Conservation (phyloP, 805 yeast genomes). For the Ogataea zsoltii region DNA sequence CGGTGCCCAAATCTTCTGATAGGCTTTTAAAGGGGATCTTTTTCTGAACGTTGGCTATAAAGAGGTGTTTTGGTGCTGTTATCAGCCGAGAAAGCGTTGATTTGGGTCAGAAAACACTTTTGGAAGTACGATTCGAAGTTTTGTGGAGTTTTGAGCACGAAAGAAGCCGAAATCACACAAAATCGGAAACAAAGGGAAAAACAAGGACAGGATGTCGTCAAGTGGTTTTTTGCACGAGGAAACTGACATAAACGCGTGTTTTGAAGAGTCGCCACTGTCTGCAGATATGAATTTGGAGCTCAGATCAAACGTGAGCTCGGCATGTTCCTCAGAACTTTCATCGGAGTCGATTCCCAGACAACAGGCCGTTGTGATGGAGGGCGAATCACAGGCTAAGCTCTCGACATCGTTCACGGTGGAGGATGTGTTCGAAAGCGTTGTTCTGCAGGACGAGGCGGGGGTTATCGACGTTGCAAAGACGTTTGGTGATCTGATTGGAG, state of each 20-base stretch:
- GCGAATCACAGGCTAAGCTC: not conserved
- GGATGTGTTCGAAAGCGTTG: constrained; percentile 10
- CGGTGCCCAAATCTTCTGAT: constrained; percentile 4
- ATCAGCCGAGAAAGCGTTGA: not conserved
- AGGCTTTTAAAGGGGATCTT: constrained; percentile 1
- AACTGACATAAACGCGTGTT: constrained; percentile 5
- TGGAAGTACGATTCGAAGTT: not conserved
- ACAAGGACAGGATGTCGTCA: not conserved
- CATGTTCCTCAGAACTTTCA: constrained; percentile 13
- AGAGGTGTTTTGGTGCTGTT: not conserved
- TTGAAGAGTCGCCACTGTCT: constrained; percentile 14
- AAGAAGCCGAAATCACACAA: not conserved
- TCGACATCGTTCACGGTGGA: constrained; percentile 5
- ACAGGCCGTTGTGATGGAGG: not conserved
- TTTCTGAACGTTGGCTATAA: not conserved
- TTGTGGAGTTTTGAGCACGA: not conserved
- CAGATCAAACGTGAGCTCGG: constrained; percentile 9
- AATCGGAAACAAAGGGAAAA: constrained; percentile 1
- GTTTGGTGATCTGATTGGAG: constrained; percentile 11
- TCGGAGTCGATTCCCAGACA: constrained; percentile 12
- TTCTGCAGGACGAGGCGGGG: constrained; percentile 11
- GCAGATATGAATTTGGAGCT: constrained; percentile 15
- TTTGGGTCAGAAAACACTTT: not conserved
- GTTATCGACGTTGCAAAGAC: constrained; percentile 5
- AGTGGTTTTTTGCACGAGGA: not conserved